phyloP scores from a whole-genome alignment of 306 rosid species.

The Prunus kanzakura region DNA sequence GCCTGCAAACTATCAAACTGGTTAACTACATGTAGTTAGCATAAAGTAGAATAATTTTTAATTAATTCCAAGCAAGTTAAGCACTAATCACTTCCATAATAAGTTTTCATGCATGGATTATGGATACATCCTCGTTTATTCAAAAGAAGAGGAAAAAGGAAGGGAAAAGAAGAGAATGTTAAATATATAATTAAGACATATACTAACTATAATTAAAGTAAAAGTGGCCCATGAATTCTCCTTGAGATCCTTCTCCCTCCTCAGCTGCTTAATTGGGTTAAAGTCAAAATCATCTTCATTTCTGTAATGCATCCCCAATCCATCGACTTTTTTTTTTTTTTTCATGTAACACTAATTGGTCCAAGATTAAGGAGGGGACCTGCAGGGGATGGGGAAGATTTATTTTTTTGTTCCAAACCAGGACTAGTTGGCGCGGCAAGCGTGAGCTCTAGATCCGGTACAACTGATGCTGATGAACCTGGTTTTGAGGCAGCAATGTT shows the following conservation, averaged over 20 bases:
- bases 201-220: conserved; percentile 3
- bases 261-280: background rate
- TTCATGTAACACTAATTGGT: conserved; percentile 52
- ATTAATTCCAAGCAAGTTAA: background rate
- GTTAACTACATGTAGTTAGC: no score
- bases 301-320: background rate
- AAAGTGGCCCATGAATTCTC: background rate
- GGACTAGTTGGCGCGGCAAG: conserved; percentile 57
- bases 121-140: background rate
- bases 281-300: conserved; percentile 17
- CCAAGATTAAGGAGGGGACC: conserved; percentile 39
- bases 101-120: background rate
- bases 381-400: conserved; percentile 28
- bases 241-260: background rate
- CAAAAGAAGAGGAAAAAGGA: background rate
- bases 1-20: no score
- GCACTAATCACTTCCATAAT: background rate
- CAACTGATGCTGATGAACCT: conserved; percentile 23
- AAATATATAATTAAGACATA: conserved; percentile 5
- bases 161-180: background rate
- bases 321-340: background rate
- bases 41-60: no score
- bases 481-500: conserved; percentile 10
- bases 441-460: conserved; percentile 64
- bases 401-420: conserved; percentile 35